Percentiles rank a stretch among this genome's conserved stretches.
Conservation (phyloP, 1,284 basidiomycete genomes). For the Ganoderma sinense region DNA sequence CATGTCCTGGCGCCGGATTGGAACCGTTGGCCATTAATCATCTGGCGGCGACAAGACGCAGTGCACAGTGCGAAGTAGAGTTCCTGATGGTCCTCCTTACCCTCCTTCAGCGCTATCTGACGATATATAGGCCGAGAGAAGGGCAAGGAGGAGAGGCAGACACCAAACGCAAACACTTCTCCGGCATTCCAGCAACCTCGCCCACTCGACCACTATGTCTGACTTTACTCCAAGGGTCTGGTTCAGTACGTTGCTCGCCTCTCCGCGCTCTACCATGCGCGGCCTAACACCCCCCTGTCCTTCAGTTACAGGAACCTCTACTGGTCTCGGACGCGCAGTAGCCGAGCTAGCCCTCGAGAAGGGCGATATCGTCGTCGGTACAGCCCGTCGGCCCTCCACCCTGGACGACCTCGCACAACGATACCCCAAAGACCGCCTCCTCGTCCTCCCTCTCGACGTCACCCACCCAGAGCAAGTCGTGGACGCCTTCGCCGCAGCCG, state of each 20-base stretch:
- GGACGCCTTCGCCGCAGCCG: constrained; percentile 44
- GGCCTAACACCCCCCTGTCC: neutral
- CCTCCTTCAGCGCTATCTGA: neutral
- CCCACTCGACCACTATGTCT: neutral
- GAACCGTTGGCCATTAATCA: neutral
- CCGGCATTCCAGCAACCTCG: neutral
- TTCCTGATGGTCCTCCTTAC: neutral
- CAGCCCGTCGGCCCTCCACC: constrained; percentile 38
- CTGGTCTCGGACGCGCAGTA: constrained; percentile 40
- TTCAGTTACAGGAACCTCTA: constrained; percentile 42
- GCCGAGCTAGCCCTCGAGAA: constrained; percentile 36
- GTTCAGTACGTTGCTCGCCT: constrained; percentile 23
- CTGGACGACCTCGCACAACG: constrained; percentile 33
- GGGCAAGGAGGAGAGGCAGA: neutral
- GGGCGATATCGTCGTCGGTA: constrained; percentile 43
- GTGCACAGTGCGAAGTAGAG: neutral
- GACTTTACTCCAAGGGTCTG: constrained; percentile 17
- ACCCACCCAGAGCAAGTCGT: constrained; percentile 38
- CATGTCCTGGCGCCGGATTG: neutral
- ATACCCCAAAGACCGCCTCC: constrained; percentile 37
- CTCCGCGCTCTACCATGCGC: neutral
- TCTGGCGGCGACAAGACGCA: neutral
- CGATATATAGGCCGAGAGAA: neutral
- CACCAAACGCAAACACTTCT: neutral
- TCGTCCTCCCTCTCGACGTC: constrained; percentile 51